Evolutionary conservation across 108 stramenopile species (phyloP).

Genomic region (Skeletonema menzelii): DNA sequence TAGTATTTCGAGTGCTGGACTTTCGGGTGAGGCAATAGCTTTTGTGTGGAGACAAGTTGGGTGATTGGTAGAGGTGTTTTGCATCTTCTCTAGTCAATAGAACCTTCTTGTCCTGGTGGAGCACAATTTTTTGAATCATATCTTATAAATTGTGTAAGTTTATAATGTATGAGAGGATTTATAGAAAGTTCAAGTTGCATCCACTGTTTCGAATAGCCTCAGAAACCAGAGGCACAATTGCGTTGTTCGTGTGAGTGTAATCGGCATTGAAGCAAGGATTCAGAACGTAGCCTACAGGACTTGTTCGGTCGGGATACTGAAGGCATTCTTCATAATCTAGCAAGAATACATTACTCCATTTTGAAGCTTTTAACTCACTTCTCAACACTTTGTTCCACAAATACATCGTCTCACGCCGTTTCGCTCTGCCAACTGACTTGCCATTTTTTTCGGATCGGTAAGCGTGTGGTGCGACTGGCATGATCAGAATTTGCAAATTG

Average conservation of each 20-base stretch:
- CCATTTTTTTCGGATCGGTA: conserved; percentile 51
- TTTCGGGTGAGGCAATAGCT: conserved; percentile 72
- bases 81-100: no score
- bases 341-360: conserved; percentile 22
- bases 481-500: conserved; percentile 41
- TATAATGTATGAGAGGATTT: neutral
- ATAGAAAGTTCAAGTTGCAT: neutral
- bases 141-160: neutral
- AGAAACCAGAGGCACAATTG: conserved; percentile 19
- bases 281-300: conserved; percentile 50
- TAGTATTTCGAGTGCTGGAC: conserved; percentile 61
- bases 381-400: conserved; percentile 57
- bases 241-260: conserved; percentile 64
- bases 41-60: conserved; percentile 61
- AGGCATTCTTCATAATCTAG: conserved; percentile 47
- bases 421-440: conserved; percentile 45
- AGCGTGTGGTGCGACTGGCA: conserved; percentile 62
- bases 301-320: conserved; percentile 15
- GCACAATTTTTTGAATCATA: neutral
- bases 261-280: conserved; percentile 56
- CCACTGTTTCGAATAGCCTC: neutral
- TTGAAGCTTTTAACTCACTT: conserved; percentile 7
- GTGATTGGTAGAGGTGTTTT: no score
- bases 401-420: conserved; percentile 42
- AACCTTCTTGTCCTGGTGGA: no score